Conservation (phyloP, 2,329 filamentous ascomycete genomes). For the Nectriaceae sp. region DNA sequence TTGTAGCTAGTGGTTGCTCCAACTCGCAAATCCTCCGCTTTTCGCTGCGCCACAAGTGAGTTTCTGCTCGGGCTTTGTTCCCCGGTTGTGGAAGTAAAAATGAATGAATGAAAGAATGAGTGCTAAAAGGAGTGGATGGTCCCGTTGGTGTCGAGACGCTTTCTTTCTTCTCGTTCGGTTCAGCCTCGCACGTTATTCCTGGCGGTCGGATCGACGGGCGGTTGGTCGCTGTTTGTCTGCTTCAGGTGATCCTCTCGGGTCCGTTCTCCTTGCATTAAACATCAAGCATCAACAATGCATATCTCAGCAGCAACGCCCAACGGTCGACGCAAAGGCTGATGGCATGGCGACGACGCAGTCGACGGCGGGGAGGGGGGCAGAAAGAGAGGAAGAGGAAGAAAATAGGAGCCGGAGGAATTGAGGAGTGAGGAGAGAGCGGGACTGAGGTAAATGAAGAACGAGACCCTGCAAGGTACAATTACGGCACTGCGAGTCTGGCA, state of each 20-base stretch:
- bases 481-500: neutral
- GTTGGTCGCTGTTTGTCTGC: too few species aligned
- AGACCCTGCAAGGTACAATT: neutral
- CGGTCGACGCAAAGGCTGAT: slow-evolving; percentile 21
- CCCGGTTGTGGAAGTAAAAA: too few species aligned
- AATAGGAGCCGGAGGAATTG: too few species aligned
- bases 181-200: slow-evolving; percentile 3
- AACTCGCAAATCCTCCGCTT: too few species aligned
- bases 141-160: neutral
- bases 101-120: too few species aligned
- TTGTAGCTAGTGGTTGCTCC: too few species aligned
- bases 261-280: too few species aligned
- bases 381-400: slow-evolving; percentile 11
- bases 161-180: slow-evolving; percentile 7
- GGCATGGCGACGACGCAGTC: slow-evolving; percentile 30
- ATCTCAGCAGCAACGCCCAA: slow-evolving; percentile 15
- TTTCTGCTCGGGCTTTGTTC: too few species aligned
- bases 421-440: slow-evolving; percentile 8
- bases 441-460: slow-evolving; percentile 5
- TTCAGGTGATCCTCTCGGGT: too few species aligned
- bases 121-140: neutral
- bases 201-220: slow-evolving; percentile 13
- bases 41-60: too few species aligned
- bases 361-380: slow-evolving; percentile 17
- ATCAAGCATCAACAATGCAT: too few species aligned